A percentile compares a stretch with the other conserved stretches of the same genome.
Conservation (phyloP, 2,329 filamentous ascomycete genomes). For the Cytospora leucostoma region DNA sequence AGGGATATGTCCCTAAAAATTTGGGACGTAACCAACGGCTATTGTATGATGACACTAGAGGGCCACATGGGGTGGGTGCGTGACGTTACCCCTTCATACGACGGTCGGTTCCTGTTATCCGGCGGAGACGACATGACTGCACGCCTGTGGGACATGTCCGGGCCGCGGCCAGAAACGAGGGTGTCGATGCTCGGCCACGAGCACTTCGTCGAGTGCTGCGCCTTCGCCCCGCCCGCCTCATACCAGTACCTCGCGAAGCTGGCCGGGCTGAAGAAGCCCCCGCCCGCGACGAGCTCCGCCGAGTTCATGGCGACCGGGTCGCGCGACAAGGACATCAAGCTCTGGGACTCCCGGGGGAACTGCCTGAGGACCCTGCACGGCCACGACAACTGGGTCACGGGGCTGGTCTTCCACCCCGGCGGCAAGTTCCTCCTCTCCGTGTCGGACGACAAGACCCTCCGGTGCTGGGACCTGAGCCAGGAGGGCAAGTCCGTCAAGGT, state of each 20-base stretch:
- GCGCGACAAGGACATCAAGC: constrained; percentile 83
- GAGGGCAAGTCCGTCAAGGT: constrained; percentile 88
- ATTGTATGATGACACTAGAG: constrained; percentile 82
- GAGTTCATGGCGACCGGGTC: constrained; percentile 90
- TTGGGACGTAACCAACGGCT: constrained; percentile 93
- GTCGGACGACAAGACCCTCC: constrained; percentile 85
- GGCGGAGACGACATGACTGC: constrained; percentile 80
- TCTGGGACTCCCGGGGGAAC: constrained; percentile 85
- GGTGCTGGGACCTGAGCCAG: constrained; percentile 91
- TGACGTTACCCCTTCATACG: constrained; percentile 77
- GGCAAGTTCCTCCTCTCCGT: constrained; percentile 88
- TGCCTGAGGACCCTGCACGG: constrained; percentile 81
- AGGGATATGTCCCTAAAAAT: constrained; percentile 82
- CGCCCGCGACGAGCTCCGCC: constrained; percentile 70
- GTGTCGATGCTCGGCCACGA: constrained; percentile 83
- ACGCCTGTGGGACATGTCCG: constrained; percentile 82
- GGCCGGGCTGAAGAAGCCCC: constrained; percentile 81
- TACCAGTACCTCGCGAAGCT: constrained; percentile 77
- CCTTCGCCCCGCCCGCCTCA: constrained; percentile 76
- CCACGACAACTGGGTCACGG: constrained; percentile 93
- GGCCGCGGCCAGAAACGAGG: constrained; percentile 67
- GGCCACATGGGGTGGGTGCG: constrained; percentile 89
- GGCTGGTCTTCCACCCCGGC: constrained; percentile 83
- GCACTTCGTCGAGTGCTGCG: constrained; percentile 81
- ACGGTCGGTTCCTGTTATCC: constrained; percentile 81